Base-by-base conservation (phyloP, 164 flowering plant genomes). In the Magnolia changhungtana region DNA sequence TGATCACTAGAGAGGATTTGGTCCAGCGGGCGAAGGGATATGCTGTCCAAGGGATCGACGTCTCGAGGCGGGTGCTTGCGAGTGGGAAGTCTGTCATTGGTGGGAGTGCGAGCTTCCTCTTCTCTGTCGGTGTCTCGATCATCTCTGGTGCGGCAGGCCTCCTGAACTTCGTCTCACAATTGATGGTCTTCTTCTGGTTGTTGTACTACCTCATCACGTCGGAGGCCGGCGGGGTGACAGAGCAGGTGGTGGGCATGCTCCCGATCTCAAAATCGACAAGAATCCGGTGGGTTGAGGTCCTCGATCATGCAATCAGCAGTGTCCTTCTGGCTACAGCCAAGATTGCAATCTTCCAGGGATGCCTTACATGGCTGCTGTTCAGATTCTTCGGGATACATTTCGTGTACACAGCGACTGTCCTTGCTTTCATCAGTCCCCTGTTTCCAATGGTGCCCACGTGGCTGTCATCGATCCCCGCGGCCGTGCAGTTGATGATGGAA, bases 171-270 rank as follows among this genome's bases (percentile, higher is more conserved):
- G 75, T 94, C 3, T 96, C 98, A 11, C 97, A 94, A 73, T 82
- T 88, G 9, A 86, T 93, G 86, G 88, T 96, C 23, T 96, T 96
- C 88, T 84, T 94, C 63, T 96, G 93, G 98, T 90, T 94, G 74
- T 76, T 94, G 77, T 94, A 92, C 75, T 90, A 86, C 80, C 89
- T 96, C 9, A 94, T 96, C 73, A 92, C 99, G 37, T 87, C 98
- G 4, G 95, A 94, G 69, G 91, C 98, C 45, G 99, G 98, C 69
- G 99, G 98, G 19, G 99, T 94, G 27, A 96, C 95, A 2, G 92
- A 93, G 74, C 98, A 96, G 78, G 96, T 87, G 2, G 82, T 96
- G 85, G 50, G 77, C 45, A 87, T 96, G 98, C 72, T 96, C 71
- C 98, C 98, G 1, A 86, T 94, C 29, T 82, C 94, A 14, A 79